Conservation (phyloP, 768 basidiomycete species). For the Rhodocollybia butyracea region DNA sequence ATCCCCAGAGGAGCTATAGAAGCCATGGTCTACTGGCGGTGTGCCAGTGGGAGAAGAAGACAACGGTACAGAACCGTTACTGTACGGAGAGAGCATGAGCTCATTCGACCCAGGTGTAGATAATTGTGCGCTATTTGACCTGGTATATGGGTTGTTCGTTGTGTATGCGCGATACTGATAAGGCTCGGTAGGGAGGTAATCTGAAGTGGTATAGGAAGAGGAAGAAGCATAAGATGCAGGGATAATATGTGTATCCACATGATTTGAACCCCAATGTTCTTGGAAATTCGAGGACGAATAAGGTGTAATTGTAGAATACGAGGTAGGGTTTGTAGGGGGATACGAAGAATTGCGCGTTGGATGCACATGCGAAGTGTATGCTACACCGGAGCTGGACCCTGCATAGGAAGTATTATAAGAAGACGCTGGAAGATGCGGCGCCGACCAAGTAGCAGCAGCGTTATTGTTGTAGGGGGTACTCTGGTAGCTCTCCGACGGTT, state of each 20-base stretch:
- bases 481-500: not conserved
- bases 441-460: not conserved
- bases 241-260: not conserved
- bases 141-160: too few relatives aligned
- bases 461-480: not conserved
- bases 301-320: not conserved
- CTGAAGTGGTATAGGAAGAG: not conserved
- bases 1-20: slow-evolving; percentile 10
- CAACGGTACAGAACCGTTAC: not conserved
- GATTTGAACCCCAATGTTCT: not conserved
- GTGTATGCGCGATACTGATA: not conserved
- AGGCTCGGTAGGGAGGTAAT: not conserved
- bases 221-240: not conserved
- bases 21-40: slow-evolving; percentile 13
- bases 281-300: not conserved
- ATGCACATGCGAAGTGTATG: not conserved
- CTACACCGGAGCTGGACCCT: not conserved
- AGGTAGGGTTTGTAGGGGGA: not conserved
- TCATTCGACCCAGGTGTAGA: slow-evolving; percentile 15
- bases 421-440: not conserved
- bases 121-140: not conserved
- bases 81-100: slow-evolving; percentile 12
- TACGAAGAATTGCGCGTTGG: not conserved
- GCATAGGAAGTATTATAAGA: not conserved
- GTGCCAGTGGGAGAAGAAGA: slow-evolving; percentile 14